Evolutionary conservation across 345 rosid genomes (phyloP), one percentile per base, ranked within the genome.

Genomic region (Populus ilicifolia): DNA sequence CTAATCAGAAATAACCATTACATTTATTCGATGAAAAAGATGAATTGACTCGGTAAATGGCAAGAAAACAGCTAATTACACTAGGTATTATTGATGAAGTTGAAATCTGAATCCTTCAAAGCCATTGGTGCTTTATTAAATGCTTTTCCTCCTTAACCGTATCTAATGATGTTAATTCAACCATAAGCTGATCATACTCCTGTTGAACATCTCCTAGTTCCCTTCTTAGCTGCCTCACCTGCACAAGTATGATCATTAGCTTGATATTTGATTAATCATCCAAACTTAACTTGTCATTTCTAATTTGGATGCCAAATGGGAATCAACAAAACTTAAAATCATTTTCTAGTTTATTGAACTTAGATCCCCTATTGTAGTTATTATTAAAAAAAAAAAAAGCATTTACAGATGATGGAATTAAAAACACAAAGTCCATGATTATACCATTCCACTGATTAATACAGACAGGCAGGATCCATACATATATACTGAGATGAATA

Each of bases 151-250:
- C 83, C 81, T 87, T 85, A 21, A 86, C 68, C 54, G 66, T 4
- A 71, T 78, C 86, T 83, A 88, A 63, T 30, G 78, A 79, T 62
- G 79, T 79, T 67, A 89, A 70, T 80, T 90, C 91, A 16, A 68
- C 83, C 72, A 79, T 74, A 66, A 91, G 63, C 56, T 77, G 83
- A 46, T 79, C 81, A 73, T 88, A 87, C 78, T 88, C 88, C 0
- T 33, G 71, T 72, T 87, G 75, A 23, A 77, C 86, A 50, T 67
- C 87, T 78, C 30, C 84, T 12, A 92, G 44, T 84, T 90, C 92
- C 52, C 69, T 84, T 83, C 77, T 80, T 35, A 94, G 92, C 72
- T 68, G 29, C 65, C 81, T 59, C 73, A 84, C 87, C 97, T 94
- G 89, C 83, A 63, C 6, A 8, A 77, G 27, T 41, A 36, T 35